Evolutionary conservation across 148 eudicot species (phyloP).

Genomic region (Pharnaceum exiguum): DNA sequence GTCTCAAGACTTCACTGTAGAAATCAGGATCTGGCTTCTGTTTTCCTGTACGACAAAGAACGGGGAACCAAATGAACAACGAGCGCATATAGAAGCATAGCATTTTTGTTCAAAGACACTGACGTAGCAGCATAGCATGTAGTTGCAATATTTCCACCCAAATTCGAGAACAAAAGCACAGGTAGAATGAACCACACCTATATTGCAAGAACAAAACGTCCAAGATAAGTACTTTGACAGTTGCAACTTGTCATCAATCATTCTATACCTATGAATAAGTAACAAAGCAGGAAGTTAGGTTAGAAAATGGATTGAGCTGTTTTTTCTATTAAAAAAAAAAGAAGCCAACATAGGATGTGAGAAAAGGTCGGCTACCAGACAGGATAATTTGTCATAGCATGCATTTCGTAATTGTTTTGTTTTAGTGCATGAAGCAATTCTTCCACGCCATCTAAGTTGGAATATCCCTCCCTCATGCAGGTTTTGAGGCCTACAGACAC

Average conservation of each 20-base stretch:
- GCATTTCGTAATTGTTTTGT: conserved; percentile 78
- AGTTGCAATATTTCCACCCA: too few relatives aligned
- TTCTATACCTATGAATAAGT: conserved; percentile 51
- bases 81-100: too few relatives aligned
- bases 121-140: too few relatives aligned
- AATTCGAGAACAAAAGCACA: background rate
- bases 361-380: conserved; percentile 48
- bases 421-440: conserved; percentile 52
- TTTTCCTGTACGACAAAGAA: conserved; percentile 49
- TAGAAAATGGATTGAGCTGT: background rate
- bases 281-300: background rate
- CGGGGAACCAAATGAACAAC: background rate
- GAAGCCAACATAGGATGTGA: background rate
- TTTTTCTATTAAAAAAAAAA: conserved; percentile 10
- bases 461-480: conserved; percentile 68
- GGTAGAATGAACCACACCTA: conserved; percentile 35
- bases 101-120: too few relatives aligned
- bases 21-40: conserved; percentile 75
- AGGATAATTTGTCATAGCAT: conserved; percentile 87
- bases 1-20: conserved; percentile 53
- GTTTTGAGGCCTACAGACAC: conserved; percentile 66
- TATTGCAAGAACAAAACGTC: conserved; percentile 85
- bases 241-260: conserved; percentile 88
- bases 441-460: conserved; percentile 70
- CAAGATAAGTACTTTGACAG: conserved; percentile 80